Evolutionary conservation across 495 filamentous ascomycete species (phyloP).

Genomic region (Tuber umbilicatum): DNA sequence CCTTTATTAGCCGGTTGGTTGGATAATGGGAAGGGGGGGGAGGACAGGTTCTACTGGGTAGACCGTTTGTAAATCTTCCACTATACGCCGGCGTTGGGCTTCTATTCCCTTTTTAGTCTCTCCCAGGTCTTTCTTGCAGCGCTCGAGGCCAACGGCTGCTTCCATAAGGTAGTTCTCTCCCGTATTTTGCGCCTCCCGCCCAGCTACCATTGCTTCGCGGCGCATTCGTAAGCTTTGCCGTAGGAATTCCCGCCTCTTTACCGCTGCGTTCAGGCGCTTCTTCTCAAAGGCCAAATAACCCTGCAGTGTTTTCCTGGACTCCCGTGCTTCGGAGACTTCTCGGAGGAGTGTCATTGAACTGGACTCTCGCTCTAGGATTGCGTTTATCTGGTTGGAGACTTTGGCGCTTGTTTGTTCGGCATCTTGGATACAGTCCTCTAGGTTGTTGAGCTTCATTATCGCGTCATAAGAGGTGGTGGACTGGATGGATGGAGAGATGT

Average conservation of each 20-base stretch:
- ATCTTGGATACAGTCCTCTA: slow-evolving; percentile 90
- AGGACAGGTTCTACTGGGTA: slow-evolving; percentile 69
- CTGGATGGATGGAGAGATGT: slow-evolving; percentile 42
- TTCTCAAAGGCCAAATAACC: slow-evolving; percentile 53
- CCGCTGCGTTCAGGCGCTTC: slow-evolving; percentile 56
- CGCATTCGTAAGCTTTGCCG: slow-evolving; percentile 59
- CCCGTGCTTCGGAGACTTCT: slow-evolving; percentile 41
- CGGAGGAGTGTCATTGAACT: slow-evolving; percentile 15
- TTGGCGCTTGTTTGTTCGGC: slow-evolving; percentile 69
- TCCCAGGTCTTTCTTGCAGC: slow-evolving; percentile 57
- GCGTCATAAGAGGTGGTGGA: slow-evolving; percentile 81
- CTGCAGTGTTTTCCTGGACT: slow-evolving; percentile 18
- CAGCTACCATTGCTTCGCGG: slow-evolving; percentile 58
- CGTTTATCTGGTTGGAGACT: slow-evolving; percentile 69
- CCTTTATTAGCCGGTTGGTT: background rate
- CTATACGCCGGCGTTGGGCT: slow-evolving; percentile 78
- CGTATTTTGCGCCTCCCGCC: slow-evolving; percentile 53
- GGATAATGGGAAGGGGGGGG: slow-evolving; percentile 43
- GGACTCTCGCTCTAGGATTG: slow-evolving; percentile 54
- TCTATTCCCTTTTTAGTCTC: slow-evolving; percentile 58
- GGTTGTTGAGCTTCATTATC: slow-evolving; percentile 77
- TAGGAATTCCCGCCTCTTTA: slow-evolving; percentile 54
- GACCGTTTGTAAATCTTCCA: slow-evolving; percentile 69
- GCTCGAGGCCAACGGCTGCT: slow-evolving; percentile 45
- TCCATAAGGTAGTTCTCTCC: slow-evolving; percentile 51